Conservation (phyloP, 2,329 filamentous ascomycete genomes). For the Bipolaris victoriae region DNA sequence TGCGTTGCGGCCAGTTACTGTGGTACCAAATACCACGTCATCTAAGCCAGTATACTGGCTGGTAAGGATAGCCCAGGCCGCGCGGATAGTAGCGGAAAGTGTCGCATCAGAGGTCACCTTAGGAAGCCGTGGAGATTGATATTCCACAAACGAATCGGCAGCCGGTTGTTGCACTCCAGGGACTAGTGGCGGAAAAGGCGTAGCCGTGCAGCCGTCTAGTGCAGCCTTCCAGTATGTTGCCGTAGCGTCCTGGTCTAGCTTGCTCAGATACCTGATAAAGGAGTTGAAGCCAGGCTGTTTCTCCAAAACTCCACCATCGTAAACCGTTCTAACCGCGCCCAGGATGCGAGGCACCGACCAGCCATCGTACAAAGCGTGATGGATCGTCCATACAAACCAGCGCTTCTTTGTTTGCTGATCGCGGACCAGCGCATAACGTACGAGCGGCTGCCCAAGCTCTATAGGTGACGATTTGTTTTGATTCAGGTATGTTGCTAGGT, state of each 20-base stretch:
- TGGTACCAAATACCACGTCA: conserved; percentile 3
- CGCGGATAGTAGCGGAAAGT: conserved; percentile 24
- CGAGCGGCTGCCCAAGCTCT: conserved; percentile 15
- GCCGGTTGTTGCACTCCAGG: conserved; percentile 12
- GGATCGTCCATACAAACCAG: conserved; percentile 44
- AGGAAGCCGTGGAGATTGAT: background rate
- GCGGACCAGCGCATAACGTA: conserved; percentile 18
- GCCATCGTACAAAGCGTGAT: conserved; percentile 50
- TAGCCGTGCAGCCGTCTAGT: background rate
- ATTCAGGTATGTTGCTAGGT: conserved; percentile 10
- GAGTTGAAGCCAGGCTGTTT: conserved; percentile 10
- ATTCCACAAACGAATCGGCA: conserved; percentile 8
- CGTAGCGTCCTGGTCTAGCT: background rate
- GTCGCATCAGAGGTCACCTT: conserved; percentile 5
- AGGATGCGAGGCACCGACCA: conserved; percentile 10
- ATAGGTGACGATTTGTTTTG: conserved; percentile 7
- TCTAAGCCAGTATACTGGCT: conserved; percentile 21
- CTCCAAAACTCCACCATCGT: conserved; percentile 1
- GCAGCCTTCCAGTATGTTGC: background rate
- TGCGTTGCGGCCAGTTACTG: background rate
- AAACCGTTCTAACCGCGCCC: conserved; percentile 10
- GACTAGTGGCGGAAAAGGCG: conserved; percentile 13
- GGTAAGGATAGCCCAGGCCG: conserved; percentile 40
- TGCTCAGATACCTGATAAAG: conserved; percentile 28
- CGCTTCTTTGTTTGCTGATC: background rate